phyloP scores from a whole-genome alignment of 257 asterid species.

The Lycium barbarum region DNA sequence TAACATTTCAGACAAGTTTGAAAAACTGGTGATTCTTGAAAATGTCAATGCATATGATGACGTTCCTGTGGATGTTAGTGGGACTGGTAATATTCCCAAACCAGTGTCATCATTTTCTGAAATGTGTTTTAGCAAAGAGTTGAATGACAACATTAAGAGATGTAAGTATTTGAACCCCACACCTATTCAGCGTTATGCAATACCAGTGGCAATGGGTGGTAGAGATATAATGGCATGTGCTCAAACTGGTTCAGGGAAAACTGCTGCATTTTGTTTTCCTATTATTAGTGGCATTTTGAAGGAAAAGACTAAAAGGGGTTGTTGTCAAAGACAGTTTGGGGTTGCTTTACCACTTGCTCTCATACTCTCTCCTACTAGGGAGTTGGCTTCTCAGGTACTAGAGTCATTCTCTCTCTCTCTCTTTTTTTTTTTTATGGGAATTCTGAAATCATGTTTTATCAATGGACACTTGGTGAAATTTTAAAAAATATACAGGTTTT shows the following conservation, averaged over 20 bases:
- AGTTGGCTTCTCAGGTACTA: slow-evolving; percentile 71
- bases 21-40: slow-evolving; percentile 44
- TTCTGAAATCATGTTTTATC: too few relatives aligned
- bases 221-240: slow-evolving; percentile 90
- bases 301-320: not conserved
- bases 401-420: not conserved
- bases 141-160: slow-evolving; percentile 59
- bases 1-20: too few relatives aligned
- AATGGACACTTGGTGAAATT: too few relatives aligned
- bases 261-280: slow-evolving; percentile 88
- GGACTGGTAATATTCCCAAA: slow-evolving; percentile 55
- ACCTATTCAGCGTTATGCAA: slow-evolving; percentile 73
- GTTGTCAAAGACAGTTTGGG: not conserved
- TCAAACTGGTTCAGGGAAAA: slow-evolving; percentile 87
- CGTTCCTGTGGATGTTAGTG: slow-evolving; percentile 60
- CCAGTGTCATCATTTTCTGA: slow-evolving; percentile 64
- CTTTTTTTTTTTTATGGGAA: too few relatives aligned
- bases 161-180: slow-evolving; percentile 71
- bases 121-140: slow-evolving; percentile 46
- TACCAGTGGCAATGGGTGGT: slow-evolving; percentile 73
- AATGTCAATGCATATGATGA: slow-evolving; percentile 41
- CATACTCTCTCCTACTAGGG: slow-evolving; percentile 80
- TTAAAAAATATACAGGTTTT: too few relatives aligned
- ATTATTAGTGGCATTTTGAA: slow-evolving; percentile 53
- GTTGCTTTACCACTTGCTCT: slow-evolving; percentile 65